A percentile compares a stretch with the other conserved stretches of the same genome.
These are phyloP conservation scores for Reutealis trisperma DNA, from an alignment of 345 rosid species.

Conservation along the genomic window DNA sequence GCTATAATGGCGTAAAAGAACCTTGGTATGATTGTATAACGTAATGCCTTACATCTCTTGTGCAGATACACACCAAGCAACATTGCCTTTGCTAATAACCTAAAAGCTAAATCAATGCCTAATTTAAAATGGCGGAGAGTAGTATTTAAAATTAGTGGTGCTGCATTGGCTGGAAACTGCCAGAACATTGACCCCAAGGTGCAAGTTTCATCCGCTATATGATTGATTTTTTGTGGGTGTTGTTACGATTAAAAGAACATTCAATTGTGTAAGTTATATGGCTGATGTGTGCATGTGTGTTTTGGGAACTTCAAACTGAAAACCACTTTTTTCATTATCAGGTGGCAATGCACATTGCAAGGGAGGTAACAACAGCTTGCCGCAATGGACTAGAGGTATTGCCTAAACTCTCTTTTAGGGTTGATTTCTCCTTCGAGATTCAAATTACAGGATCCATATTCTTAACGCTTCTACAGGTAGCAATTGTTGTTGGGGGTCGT, in stretches of 20 bases:
- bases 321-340: slow-evolving; percentile 24
- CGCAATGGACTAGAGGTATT: slow-evolving; percentile 80
- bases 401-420: not conserved
- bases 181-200: slow-evolving; percentile 89
- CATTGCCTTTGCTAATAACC: slow-evolving; percentile 21
- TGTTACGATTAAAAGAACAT: not conserved
- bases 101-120: slow-evolving; percentile 53
- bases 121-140: slow-evolving; percentile 87
- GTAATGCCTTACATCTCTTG: not conserved
- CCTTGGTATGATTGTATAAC: not conserved
- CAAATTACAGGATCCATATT: slow-evolving; percentile 3
- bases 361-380: slow-evolving; percentile 75
- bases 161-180: slow-evolving; percentile 73
- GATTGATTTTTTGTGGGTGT: not conserved
- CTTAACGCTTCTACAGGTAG: slow-evolving; percentile 47
- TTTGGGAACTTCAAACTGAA: not conserved
- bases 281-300: not conserved
- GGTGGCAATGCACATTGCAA: slow-evolving; percentile 77
- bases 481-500: slow-evolving; percentile 88
- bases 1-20: not conserved
- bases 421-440: not conserved
- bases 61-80: slow-evolving; percentile 20
- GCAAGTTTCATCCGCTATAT: not conserved
- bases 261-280: not conserved
- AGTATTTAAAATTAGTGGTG: slow-evolving; percentile 83